phyloP scores from a whole-genome alignment of 805 yeast genomes.

The Metschnikowia shivogae region DNA sequence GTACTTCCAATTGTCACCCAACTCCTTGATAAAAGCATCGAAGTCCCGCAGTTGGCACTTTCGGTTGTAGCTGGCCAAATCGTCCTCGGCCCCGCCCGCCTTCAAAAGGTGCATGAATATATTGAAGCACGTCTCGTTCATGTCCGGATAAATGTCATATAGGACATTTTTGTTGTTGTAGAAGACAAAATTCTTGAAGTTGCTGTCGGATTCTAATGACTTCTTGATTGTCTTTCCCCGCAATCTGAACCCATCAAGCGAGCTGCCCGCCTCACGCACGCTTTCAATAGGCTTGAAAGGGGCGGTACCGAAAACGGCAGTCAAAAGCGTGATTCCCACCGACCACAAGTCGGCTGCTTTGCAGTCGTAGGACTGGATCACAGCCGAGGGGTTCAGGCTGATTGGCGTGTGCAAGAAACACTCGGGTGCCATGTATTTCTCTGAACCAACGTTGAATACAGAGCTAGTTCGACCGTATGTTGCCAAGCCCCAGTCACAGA shows the following conservation, averaged over 20 bases:
- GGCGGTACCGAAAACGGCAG: constrained; percentile 48
- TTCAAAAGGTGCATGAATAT: constrained; percentile 40
- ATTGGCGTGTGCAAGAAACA: constrained; percentile 22
- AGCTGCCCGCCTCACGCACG: constrained; percentile 7
- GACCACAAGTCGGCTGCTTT: constrained; percentile 53
- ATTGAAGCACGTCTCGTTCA: constrained; percentile 40
- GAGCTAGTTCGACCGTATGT: constrained; percentile 27
- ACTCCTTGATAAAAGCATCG: constrained; percentile 28
- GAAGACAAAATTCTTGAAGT: constrained; percentile 41
- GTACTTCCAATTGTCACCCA: constrained; percentile 27
- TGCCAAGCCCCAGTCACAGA: constrained; percentile 75
- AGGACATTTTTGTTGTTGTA: constrained; percentile 36
- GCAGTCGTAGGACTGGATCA: constrained; percentile 33
- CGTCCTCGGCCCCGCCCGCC: constrained; percentile 35
- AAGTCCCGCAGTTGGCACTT: constrained; percentile 33
- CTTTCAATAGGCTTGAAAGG: constrained; percentile 41
- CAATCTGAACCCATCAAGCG: constrained; percentile 8
- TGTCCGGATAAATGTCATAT: constrained; percentile 47
- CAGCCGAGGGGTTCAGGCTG: constrained; percentile 4
- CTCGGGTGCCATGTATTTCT: constrained; percentile 59
- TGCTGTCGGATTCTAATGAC: constrained; percentile 32
- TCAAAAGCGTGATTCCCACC: constrained; percentile 47
- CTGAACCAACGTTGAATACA: constrained; percentile 50
- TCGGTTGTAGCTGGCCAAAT: constrained; percentile 17
- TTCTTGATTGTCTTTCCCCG: constrained; percentile 8